Base-by-base conservation (phyloP, 352 stramenopile species). In the Phytopythium chamaehyphon region DNA sequence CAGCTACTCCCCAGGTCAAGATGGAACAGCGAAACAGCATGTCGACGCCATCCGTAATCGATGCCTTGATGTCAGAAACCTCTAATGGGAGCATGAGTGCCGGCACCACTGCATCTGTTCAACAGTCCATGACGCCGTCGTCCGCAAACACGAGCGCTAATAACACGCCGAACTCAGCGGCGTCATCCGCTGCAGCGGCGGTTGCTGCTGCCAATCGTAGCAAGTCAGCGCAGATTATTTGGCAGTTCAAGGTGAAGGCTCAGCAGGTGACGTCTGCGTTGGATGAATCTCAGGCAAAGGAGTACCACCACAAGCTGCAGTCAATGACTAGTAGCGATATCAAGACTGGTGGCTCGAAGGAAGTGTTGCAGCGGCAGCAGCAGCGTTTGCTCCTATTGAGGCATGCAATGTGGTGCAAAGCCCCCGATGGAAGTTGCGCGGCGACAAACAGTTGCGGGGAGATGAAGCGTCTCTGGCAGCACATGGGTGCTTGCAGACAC, bases 401-500 rank as follows among this genome's bases (percentile, higher is more conserved):
- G 2, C 97, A 99, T 67, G 96, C 97, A 6, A 98, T 97, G 61
- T 99, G 98, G 82, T 99, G 97, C 57, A 97, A 97, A 61, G 87
- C 98, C 26, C 77, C 93, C 33, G 90, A 98, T 58, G 86, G 86
- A 14, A 80, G 70, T 21, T 99, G 97, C 59, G 83, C 85, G 21
- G 96, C 97, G 1, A 98, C 96, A 6, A 88, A 90, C 26, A 97
- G 97, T 59, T 99, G 96, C 76, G 89, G 86, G 16, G 93, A 96
- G 47, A 99, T 99, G 96, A 99, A 99, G 69, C 74, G 90, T 12
- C 73, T 99, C 6, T 99, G 96, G 96, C 95, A 98, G 54, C 96
- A 99, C 65, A 99, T 99, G 84, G 94, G 96, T 10, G 84, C 93
- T 33, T 99, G 97, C 55, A 97, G 98, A 47, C 89, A 99, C 66